A percentile compares a stretch with the other conserved stretches of the same genome.
These are phyloP conservation scores for Arxiozyma slooffiae DNA, from an alignment of 1,139 yeast genomes.

Conservation along the genomic window DNA sequence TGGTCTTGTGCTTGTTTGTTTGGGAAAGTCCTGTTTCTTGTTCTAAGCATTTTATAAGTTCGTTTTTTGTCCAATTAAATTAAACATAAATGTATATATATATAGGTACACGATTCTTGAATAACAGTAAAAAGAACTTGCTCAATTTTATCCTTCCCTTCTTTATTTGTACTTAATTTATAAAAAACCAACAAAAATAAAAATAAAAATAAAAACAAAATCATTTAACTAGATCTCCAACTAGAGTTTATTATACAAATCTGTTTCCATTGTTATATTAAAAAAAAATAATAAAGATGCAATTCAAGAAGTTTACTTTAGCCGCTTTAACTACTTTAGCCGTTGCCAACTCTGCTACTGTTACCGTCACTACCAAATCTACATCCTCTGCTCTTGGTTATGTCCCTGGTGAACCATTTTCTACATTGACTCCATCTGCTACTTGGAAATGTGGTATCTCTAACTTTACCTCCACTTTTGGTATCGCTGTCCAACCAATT, in stretches of 20 bases:
- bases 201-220: too few species aligned
- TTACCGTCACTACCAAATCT: conserved; percentile 32
- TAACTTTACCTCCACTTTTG: conserved; percentile 39
- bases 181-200: neutral
- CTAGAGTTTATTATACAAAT: neutral
- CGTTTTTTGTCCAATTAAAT: too few species aligned
- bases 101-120: neutral
- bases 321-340: conserved; percentile 26
- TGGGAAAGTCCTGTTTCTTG: neutral
- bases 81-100: too few species aligned
- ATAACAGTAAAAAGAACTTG: neutral
- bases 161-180: too few species aligned
- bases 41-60: too few species aligned
- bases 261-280: neutral
- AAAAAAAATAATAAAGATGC: conserved; percentile 16
- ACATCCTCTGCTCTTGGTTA: conserved; percentile 37
- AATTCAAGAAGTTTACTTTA: conserved; percentile 23
- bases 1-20: neutral
- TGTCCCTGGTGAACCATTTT: conserved; percentile 30
- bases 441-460: conserved; percentile 34
- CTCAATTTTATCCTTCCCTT: neutral
- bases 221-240: neutral
- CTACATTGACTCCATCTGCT: conserved; percentile 33
- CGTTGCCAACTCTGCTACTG: conserved; percentile 28
- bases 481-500: conserved; percentile 30